Conservation (phyloP, 371 early-diverging fungal genomes). For the Haplosporangium sp. region DNA sequence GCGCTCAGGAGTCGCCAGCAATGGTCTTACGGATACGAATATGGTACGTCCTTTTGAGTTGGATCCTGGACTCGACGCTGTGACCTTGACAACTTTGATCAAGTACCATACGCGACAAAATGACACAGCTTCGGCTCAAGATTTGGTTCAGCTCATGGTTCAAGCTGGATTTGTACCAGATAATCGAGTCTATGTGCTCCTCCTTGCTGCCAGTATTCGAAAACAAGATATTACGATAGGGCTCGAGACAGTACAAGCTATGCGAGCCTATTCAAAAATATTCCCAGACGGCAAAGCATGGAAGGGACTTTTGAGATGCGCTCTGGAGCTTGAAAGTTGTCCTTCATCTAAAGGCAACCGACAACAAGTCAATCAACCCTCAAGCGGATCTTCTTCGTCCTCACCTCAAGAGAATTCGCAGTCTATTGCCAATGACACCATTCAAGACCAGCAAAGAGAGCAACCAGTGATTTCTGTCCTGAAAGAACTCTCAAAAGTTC, state of each 20-base stretch:
- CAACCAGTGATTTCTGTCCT: constrained; percentile 17
- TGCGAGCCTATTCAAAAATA: constrained; percentile 23
- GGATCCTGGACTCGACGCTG: constrained; percentile 20
- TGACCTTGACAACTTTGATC: constrained; percentile 41
- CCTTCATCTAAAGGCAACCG: background rate
- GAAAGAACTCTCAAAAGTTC: constrained; percentile 18
- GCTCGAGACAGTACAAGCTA: constrained; percentile 16
- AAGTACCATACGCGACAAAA: constrained; percentile 39
- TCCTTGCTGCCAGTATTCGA: constrained; percentile 32
- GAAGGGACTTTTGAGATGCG: constrained; percentile 45
- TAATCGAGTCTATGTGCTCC: constrained; percentile 17
- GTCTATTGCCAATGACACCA: background rate
- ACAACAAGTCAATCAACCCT: background rate
- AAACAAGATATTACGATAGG: constrained; percentile 24
- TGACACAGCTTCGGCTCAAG: constrained; percentile 28
- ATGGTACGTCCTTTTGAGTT: background rate
- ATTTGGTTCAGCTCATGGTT: constrained; percentile 32
- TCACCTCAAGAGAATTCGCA: background rate
- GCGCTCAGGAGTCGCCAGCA: too few relatives aligned
- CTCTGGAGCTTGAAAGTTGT: constrained; percentile 20
- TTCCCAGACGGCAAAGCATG: constrained; percentile 45
- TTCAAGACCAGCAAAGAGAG: background rate
- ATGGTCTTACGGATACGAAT: background rate
- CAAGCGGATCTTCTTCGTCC: background rate
- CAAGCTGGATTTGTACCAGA: constrained; percentile 35